Conservation (phyloP, 805 yeast species). For the Wickerhamiella occidentalis region DNA sequence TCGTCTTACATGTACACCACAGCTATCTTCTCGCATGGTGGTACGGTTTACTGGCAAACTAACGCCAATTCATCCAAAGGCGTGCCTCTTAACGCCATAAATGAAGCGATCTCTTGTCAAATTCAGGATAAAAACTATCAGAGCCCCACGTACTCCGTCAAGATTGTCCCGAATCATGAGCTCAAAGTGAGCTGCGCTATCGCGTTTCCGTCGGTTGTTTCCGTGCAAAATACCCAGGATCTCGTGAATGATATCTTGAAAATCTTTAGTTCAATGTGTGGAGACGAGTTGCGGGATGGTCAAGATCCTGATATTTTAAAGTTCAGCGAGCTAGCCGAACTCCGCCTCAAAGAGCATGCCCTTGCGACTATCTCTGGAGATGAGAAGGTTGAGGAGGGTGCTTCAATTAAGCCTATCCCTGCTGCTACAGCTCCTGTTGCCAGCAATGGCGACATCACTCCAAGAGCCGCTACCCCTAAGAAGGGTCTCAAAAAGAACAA, state of each 20-base stretch:
- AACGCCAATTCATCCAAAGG: constrained; percentile 23
- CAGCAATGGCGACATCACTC: background rate
- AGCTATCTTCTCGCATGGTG: constrained; percentile 40
- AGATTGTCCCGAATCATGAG: constrained; percentile 34
- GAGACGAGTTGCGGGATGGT: constrained; percentile 15
- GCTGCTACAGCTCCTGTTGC: background rate
- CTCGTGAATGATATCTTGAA: constrained; percentile 26
- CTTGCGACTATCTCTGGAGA: background rate
- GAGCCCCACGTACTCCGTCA: constrained; percentile 35
- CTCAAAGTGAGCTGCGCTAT: constrained; percentile 33
- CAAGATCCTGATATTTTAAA: constrained; percentile 16
- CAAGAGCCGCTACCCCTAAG: constrained; percentile 12
- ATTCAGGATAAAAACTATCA: constrained; percentile 28
- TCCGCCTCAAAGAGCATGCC: constrained; percentile 20
- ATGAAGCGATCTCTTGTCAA: constrained; percentile 39
- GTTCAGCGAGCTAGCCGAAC: constrained; percentile 26
- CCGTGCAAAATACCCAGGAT: constrained; percentile 26
- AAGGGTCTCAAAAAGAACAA: constrained; percentile 19
- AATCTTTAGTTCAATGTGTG: constrained; percentile 25
- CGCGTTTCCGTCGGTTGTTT: constrained; percentile 28
- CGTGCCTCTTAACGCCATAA: constrained; percentile 34
- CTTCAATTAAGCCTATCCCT: background rate
- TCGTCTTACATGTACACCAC: constrained; percentile 9
- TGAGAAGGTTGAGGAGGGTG: background rate
- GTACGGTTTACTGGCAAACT: constrained; percentile 40